Base-by-base conservation (phyloP, 768 basidiomycete species). In the Strobilomyces dryophilus region DNA sequence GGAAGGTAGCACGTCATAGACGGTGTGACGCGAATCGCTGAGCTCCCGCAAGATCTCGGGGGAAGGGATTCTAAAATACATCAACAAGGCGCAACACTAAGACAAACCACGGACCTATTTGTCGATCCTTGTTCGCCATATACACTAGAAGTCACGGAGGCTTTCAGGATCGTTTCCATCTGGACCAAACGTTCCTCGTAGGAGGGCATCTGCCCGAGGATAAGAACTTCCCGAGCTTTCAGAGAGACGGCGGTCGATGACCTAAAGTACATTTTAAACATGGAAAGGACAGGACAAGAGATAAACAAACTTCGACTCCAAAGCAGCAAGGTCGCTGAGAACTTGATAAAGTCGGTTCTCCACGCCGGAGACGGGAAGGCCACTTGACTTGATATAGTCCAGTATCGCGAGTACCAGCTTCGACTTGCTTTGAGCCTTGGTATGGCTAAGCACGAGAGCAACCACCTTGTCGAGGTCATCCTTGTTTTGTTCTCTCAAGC, bases 151-250 rank as follows among this genome's bases (percentile, higher is more conserved):
- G 85, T 84, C 47, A 97, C 89, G 0, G 97, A 89, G 26, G 86
- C 80, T 71, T 89, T 92, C 45, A 99, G 79, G 49, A 99, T 87
- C 26, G 85, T 78, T 74, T 97, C 95, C 90, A 99, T 95, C 70
- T 99, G 97, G 26, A 83, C 75, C 39, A 86, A 76, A 53, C 97
- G 88, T 69, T 98, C 97, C 64, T 98, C 94, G 66, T 92, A 95
- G 14, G 94, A 95, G 6, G 97, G 97, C 82, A 99, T 89, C 68
- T 95, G 92, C 44, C 91, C 92, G 31, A 92, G 79, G 64, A 99
- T 98, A 44, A 98, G 80, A 8, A 97, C 97, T 74, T 99, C 97
- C 43, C 97, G 89, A 39, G 97, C 97, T 72, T 95, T 98, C 58
- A 99, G 73, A 3, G 95, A 81, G 34, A 98, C 95, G 51, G 86